phyloP scores from a whole-genome alignment of 805 yeast species.

The Metschnikowia bowlesiae region DNA sequence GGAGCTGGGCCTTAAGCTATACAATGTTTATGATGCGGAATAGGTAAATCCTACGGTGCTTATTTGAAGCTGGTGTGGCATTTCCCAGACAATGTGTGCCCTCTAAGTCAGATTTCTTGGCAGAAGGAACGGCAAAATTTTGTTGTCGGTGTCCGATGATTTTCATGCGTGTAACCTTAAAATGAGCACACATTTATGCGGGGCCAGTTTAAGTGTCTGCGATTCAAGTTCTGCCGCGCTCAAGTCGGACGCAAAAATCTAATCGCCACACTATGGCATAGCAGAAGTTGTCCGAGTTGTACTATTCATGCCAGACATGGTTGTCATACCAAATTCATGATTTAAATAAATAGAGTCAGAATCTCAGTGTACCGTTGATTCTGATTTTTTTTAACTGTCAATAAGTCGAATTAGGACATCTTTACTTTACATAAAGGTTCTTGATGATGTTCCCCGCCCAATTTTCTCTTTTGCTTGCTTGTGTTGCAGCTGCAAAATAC shows the following conservation, averaged over 20 bases:
- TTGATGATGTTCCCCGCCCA: not conserved
- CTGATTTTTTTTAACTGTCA: not conserved
- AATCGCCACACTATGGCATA: not conserved
- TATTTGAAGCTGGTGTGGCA: not conserved
- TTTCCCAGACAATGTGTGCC: not conserved
- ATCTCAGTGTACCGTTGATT: not conserved
- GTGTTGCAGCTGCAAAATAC: not conserved
- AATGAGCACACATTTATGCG: not conserved
- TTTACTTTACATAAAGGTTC: not conserved
- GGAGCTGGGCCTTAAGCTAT: constrained; percentile 6
- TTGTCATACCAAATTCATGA: not conserved
- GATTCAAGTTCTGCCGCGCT: not conserved
- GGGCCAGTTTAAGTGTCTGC: not conserved
- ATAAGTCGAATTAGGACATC: not conserved
- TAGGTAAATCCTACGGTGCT: not conserved
- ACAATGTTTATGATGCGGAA: constrained; percentile 8
- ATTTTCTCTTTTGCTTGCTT: not conserved
- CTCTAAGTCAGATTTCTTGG: not conserved
- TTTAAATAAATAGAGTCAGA: not conserved
- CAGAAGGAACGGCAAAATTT: not conserved
- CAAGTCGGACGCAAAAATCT: not conserved
- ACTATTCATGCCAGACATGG: not conserved
- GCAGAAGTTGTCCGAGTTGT: not conserved
- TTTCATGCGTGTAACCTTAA: not conserved
- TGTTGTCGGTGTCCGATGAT: not conserved